phyloP scores from a whole-genome alignment of 2,329 filamentous ascomycete species.

The Alternaria angustiovoidea region DNA sequence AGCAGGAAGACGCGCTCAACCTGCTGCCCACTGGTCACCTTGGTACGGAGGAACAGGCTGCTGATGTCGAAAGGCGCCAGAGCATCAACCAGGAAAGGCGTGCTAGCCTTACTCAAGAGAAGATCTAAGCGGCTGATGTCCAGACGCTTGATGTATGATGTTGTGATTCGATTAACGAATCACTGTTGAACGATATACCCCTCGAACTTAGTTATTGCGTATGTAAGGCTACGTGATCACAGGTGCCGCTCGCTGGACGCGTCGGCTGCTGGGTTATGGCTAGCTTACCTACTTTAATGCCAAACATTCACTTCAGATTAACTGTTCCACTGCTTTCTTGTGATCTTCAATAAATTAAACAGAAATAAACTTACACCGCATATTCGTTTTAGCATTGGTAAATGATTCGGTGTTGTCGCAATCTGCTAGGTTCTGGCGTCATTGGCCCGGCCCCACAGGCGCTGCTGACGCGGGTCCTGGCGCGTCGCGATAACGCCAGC shows the following conservation, averaged over 20 bases:
- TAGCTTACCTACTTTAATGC: slow-evolving; percentile 7
- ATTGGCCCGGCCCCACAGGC: neutral
- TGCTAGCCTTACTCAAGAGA: slow-evolving; percentile 24
- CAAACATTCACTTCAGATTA: slow-evolving; percentile 1
- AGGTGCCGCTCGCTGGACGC: neutral
- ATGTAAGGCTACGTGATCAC: slow-evolving; percentile 1
- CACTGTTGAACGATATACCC: slow-evolving; percentile 10
- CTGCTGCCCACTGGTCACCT: slow-evolving; percentile 49
- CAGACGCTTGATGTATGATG: slow-evolving; percentile 3
- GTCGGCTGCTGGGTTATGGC: neutral
- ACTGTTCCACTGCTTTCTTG: neutral
- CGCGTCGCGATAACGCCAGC: neutral
- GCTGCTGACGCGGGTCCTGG: neutral
- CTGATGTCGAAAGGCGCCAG: slow-evolving; percentile 41
- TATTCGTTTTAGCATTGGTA: neutral
- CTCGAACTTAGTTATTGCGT: slow-evolving; percentile 4
- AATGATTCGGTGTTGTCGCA: neutral
- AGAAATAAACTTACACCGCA: neutral
- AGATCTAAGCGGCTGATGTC: slow-evolving; percentile 13
- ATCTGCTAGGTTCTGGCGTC: neutral
- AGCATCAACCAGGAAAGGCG: slow-evolving; percentile 28
- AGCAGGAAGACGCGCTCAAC: slow-evolving; percentile 49
- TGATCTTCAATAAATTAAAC: neutral
- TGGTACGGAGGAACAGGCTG: slow-evolving; percentile 36
- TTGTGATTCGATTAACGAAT: neutral